Percentiles rank a stretch among this genome's conserved stretches.
phyloP scores from a whole-genome alignment of 257 asterid genomes.

The Dorcoceras hygrometricum region DNA sequence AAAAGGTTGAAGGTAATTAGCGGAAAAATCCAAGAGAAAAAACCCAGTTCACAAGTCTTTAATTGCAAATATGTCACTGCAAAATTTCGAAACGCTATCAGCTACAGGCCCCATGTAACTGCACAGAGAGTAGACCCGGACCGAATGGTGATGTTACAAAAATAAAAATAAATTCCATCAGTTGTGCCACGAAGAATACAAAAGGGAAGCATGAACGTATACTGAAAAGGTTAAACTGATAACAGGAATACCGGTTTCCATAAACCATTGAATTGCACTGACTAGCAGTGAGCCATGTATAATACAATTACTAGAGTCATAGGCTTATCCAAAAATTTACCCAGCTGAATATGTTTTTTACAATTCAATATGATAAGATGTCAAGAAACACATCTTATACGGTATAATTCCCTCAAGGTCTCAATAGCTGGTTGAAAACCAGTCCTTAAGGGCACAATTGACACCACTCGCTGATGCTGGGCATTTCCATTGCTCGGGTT shows the following conservation, averaged over 20 bases:
- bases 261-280: neutral
- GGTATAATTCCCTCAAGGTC: slow-evolving; percentile 53
- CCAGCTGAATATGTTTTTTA: neutral
- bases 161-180: neutral
- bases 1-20: neutral
- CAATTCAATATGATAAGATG: slow-evolving; percentile 1
- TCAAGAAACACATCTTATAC: slow-evolving; percentile 28
- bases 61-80: neutral
- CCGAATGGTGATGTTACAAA: neutral
- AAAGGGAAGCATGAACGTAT: neutral
- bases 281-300: neutral
- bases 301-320: neutral
- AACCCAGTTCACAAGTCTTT: neutral
- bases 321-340: neutral
- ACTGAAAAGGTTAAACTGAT: neutral
- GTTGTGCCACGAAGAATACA: neutral
- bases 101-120: neutral
- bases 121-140: neutral
- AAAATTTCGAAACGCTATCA: neutral
- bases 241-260: neutral
- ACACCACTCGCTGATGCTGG: slow-evolving; percentile 69
- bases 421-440: slow-evolving; percentile 66
- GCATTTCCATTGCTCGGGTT: slow-evolving; percentile 81
- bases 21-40: neutral
- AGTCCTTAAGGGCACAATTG: slow-evolving; percentile 64